Evolutionary conservation across 768 basidiomycete genomes (phyloP).

Genomic region (Porpolomopsis calyptriformis): DNA sequence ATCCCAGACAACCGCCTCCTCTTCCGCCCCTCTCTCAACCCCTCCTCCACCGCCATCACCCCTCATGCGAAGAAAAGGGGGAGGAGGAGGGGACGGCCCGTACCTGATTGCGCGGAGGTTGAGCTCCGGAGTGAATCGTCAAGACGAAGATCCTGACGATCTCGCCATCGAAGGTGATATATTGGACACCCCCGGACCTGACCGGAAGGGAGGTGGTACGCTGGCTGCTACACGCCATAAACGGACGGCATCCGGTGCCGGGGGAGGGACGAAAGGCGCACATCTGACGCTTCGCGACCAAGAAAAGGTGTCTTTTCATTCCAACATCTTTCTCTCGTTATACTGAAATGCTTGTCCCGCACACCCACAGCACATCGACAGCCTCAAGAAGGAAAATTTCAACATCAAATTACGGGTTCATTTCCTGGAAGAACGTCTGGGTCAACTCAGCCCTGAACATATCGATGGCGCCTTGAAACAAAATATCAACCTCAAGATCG

Average conservation of each 20-base stretch:
- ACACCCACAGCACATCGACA: conserved; percentile 72
- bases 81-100: conserved; percentile 33
- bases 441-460: conserved; percentile 82
- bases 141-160: conserved; percentile 23
- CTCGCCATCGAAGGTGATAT: conserved; percentile 35
- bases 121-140: conserved; percentile 26
- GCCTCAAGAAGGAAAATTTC: conserved; percentile 95
- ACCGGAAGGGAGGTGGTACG: conserved; percentile 34
- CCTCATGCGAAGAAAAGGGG: conserved; percentile 22
- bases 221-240: conserved; percentile 38
- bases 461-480: conserved; percentile 87
- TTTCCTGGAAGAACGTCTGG: conserved; percentile 87
- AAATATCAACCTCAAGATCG: conserved; percentile 87
- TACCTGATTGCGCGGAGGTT: conserved; percentile 32
- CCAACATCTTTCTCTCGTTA: background rate
- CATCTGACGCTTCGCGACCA: conserved; percentile 86
- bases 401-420: conserved; percentile 92
- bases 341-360: conserved; percentile 1
- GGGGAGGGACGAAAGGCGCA: conserved; percentile 31
- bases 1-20: conserved; percentile 40
- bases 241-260: conserved; percentile 28
- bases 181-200: conserved; percentile 44
- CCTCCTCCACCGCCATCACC: conserved; percentile 30
- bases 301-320: conserved; percentile 61
- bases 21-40: conserved; percentile 39